These are phyloP conservation scores for Kregervanrija pseudodelftensis DNA, from an alignment of 805 yeast species.

Conservation along the genomic window DNA sequence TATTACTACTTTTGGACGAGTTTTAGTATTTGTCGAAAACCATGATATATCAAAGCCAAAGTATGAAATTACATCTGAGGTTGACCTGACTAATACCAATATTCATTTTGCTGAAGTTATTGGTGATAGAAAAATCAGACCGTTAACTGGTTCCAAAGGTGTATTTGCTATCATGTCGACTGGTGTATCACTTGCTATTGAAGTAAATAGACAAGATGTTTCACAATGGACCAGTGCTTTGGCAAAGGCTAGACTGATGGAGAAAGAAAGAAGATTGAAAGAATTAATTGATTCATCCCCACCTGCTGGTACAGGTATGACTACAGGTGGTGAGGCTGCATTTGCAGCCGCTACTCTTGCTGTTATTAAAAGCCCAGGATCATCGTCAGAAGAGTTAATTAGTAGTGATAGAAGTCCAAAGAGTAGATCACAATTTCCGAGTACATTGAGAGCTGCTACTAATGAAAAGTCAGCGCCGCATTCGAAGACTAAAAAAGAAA, in stretches of 20 bases:
- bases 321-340: constrained; percentile 29
- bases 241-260: constrained; percentile 40
- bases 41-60: constrained; percentile 27
- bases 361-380: constrained; percentile 10
- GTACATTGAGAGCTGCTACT: constrained; percentile 8
- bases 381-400: constrained; percentile 3
- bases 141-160: constrained; percentile 34
- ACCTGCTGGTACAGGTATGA: constrained; percentile 26
- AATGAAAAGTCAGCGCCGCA: constrained; percentile 1
- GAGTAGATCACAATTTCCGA: constrained; percentile 7
- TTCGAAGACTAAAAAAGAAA: not conserved
- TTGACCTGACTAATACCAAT: constrained; percentile 45
- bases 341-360: constrained; percentile 31
- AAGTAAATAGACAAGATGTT: constrained; percentile 44
- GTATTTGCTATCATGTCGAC: constrained; percentile 52
- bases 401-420: constrained; percentile 4
- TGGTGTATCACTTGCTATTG: constrained; percentile 48
- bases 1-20: constrained; percentile 59
- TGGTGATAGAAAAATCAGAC: constrained; percentile 22
- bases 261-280: constrained; percentile 36
- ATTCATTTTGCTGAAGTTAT: constrained; percentile 54
- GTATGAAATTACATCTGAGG: constrained; percentile 45
- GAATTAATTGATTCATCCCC: constrained; percentile 21
- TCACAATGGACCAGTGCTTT: constrained; percentile 52
- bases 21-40: constrained; percentile 43